A percentile compares a stretch with the other conserved stretches of the same genome.
Conservation (phyloP, 345 rosid species). For the Citrus glauca region DNA sequence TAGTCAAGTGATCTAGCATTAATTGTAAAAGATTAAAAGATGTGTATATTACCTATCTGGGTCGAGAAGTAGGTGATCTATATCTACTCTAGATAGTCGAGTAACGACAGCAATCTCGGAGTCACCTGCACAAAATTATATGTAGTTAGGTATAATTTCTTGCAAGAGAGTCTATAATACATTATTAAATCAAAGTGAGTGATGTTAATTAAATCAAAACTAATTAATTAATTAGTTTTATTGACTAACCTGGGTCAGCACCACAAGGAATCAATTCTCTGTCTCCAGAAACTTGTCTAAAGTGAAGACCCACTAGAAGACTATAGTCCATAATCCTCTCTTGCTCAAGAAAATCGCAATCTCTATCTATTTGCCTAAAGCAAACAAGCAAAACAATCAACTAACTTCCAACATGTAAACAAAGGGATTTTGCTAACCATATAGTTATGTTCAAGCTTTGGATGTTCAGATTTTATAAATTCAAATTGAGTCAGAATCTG, state of each 20-base stretch:
- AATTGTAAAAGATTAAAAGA: no score
- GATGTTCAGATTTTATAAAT: no score
- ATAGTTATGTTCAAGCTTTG: no score
- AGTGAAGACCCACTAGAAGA: conserved; percentile 88
- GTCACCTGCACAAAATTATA: conserved; percentile 23
- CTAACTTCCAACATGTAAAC: background rate
- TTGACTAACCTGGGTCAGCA: conserved; percentile 33
- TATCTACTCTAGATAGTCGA: conserved; percentile 47
- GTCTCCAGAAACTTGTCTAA: conserved; percentile 57
- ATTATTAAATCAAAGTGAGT: background rate
- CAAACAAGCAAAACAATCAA: background rate
- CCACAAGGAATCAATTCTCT: conserved; percentile 75
- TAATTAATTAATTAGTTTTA: conserved; percentile 18
- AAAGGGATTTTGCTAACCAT: no score
- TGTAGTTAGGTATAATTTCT: background rate
- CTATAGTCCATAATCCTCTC: conserved; percentile 98
- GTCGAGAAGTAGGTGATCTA: conserved; percentile 51
- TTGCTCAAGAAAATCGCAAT: conserved; percentile 89
- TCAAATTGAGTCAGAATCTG: no score
- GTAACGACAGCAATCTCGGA: conserved; percentile 24
- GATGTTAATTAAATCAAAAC: background rate
- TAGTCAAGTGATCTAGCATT: no score
- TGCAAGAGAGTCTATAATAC: background rate
- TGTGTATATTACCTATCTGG: conserved; percentile 32
- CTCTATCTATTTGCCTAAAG: conserved; percentile 83